Conservation (phyloP, 75 land plant genomes). For the Pinus tabuliformis region DNA sequence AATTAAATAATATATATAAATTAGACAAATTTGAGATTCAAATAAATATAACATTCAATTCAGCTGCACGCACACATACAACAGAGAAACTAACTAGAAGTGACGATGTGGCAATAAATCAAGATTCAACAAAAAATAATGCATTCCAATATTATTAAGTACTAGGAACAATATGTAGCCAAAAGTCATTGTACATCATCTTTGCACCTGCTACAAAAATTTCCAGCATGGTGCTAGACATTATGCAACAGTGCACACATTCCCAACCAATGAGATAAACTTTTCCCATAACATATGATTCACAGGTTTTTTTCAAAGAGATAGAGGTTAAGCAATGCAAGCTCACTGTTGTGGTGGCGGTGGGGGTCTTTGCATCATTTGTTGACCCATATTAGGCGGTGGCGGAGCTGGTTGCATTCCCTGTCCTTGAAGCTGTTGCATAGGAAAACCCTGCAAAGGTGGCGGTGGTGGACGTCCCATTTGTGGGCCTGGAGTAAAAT, state of each 20-base stretch:
- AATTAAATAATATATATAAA: too few species aligned
- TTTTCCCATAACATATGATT: background rate
- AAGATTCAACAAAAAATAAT: background rate
- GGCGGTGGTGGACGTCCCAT: constrained; percentile 30
- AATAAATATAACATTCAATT: too few species aligned
- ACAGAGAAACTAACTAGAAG: too few species aligned
- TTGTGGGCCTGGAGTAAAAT: constrained; percentile 54
- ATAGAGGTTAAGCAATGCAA: background rate
- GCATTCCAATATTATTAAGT: background rate
- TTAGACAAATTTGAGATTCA: too few species aligned
- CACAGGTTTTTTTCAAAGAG: background rate
- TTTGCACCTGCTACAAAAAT: background rate
- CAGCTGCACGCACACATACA: too few species aligned
- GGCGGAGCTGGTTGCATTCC: constrained; percentile 49
- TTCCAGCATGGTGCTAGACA: background rate
- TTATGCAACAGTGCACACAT: background rate
- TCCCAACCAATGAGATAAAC: background rate
- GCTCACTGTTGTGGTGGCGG: background rate
- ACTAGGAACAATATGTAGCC: background rate
- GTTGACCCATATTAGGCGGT: constrained; percentile 68
- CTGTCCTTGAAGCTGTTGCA: constrained; percentile 42
- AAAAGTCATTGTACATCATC: background rate
- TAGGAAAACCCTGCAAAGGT: constrained; percentile 56
- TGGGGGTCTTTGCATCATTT: constrained; percentile 13
- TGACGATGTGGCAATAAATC: background rate